Evolutionary conservation across 352 stramenopile species (phyloP).

Genomic region (Pythium biforme): DNA sequence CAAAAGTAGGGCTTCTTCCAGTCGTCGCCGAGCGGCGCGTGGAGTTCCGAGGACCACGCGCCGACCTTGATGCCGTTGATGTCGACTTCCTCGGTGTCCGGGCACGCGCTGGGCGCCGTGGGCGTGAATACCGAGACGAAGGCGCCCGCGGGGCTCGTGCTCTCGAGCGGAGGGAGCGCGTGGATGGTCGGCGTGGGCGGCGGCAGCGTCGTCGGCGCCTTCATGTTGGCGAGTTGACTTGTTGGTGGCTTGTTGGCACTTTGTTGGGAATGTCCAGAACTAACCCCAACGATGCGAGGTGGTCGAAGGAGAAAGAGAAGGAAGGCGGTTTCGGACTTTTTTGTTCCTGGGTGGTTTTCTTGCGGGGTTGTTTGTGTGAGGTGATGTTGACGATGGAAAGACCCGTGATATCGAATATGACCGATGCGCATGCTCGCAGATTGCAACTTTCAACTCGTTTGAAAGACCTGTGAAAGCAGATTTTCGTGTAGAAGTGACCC

Average conservation of each 20-base stretch:
- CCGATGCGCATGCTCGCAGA: neutral
- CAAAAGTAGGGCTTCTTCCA: constrained; percentile 19
- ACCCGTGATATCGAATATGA: neutral
- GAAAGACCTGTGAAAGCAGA: neutral
- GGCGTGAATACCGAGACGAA: constrained; percentile 28
- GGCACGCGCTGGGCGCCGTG: constrained; percentile 10
- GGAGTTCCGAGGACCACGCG: constrained; percentile 12
- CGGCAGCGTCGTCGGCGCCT: neutral
- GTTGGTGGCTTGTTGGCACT: neutral
- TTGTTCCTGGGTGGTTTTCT: too few relatives aligned
- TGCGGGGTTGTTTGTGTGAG: too few relatives aligned
- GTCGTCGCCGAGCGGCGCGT: constrained; percentile 4
- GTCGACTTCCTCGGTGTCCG: constrained; percentile 19
- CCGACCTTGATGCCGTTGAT: constrained; percentile 27
- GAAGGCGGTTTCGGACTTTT: too few relatives aligned
- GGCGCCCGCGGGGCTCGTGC: constrained; percentile 18
- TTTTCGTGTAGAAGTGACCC: neutral
- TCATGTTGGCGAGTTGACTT: neutral
- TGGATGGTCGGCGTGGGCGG: constrained; percentile 2
- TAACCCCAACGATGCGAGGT: too few relatives aligned
- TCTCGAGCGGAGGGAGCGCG: constrained; percentile 6
- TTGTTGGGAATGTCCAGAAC: too few relatives aligned
- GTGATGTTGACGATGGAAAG: too few relatives aligned
- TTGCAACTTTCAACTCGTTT: neutral
- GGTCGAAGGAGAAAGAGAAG: too few relatives aligned